Evolutionary conservation across 176 grass and related monocot species (phyloP).

Genomic region (Oryza glumipatula): DNA sequence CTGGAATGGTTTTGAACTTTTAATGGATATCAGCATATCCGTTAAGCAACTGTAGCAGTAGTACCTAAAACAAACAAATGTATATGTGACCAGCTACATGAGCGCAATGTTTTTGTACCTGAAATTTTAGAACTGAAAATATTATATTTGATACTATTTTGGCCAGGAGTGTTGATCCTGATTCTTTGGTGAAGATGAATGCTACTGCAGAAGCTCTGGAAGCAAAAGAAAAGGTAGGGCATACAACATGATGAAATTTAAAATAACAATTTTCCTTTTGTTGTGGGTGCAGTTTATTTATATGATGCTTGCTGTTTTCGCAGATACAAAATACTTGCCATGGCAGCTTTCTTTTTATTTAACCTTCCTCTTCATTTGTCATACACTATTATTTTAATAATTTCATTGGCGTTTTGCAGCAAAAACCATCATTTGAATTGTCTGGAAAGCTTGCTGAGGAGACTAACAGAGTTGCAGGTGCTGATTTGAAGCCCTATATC

Average conservation of each 20-base stretch:
- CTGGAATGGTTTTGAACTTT: conserved; percentile 1
- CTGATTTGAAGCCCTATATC: conserved; percentile 26
- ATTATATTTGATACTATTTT: conserved; percentile 29
- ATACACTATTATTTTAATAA: conserved; percentile 17
- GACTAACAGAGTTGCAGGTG: conserved; percentile 95
- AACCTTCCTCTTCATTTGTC: neutral
- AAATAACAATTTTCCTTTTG: conserved; percentile 24
- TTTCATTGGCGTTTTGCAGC: conserved; percentile 50
- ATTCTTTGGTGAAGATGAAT: conserved; percentile 73
- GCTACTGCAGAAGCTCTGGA: conserved; percentile 67
- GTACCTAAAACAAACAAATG: neutral
- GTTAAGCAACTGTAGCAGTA: neutral
- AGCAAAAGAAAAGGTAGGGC: conserved; percentile 81
- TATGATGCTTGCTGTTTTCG: conserved; percentile 4
- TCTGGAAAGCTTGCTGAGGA: conserved; percentile 98
- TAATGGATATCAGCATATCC: neutral
- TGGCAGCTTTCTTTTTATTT: neutral
- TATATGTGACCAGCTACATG: neutral
- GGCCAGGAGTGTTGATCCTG: conserved; percentile 53
- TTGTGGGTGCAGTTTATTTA: neutral
- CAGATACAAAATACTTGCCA: neutral
- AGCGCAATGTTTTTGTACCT: neutral
- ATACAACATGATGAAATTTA: conserved; percentile 22
- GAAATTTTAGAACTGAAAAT: neutral
- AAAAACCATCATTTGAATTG: conserved; percentile 97